Conservation (phyloP, 2,329 filamentous ascomycete genomes). For the Eutypella sp. region DNA sequence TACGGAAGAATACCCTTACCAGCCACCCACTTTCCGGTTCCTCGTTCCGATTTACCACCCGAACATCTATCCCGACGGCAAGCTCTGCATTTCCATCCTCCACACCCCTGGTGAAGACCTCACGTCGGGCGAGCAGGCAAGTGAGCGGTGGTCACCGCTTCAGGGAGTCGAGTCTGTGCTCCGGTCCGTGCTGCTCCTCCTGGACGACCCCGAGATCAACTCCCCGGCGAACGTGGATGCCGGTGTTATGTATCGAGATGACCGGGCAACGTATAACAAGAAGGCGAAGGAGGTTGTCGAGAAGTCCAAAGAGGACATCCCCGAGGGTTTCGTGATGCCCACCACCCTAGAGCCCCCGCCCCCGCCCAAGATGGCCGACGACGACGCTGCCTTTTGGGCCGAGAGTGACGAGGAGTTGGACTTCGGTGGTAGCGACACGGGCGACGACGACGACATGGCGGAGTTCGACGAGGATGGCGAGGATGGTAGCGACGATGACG, state of each 20-base stretch:
- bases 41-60: constrained; percentile 76
- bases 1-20: constrained; percentile 81
- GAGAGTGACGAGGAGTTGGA: constrained; percentile 73
- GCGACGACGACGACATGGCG: constrained; percentile 54
- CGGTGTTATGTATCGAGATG: constrained; percentile 75
- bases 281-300: constrained; percentile 67
- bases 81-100: constrained; percentile 93
- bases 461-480: constrained; percentile 54
- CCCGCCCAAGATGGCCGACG: constrained; percentile 57
- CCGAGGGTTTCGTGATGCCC: constrained; percentile 76
- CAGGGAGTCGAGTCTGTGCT: constrained; percentile 94
- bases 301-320: constrained; percentile 72
- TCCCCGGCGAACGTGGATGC: constrained; percentile 95
- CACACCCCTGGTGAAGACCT: constrained; percentile 88
- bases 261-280: constrained; percentile 63
- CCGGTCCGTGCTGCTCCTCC: constrained; percentile 82
- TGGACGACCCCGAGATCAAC: constrained; percentile 90
- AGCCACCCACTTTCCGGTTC: constrained; percentile 86
- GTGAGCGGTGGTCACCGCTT: constrained; percentile 89
- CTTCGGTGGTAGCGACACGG: constrained; percentile 68
- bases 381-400: constrained; percentile 79
- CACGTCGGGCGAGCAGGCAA: constrained; percentile 84
- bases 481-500: constrained; percentile 51
- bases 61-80: constrained; percentile 88
- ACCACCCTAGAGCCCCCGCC: constrained; percentile 60